phyloP scores from a whole-genome alignment of 202 grass and related monocot species.

The Miscanthus sacchariflorus region DNA sequence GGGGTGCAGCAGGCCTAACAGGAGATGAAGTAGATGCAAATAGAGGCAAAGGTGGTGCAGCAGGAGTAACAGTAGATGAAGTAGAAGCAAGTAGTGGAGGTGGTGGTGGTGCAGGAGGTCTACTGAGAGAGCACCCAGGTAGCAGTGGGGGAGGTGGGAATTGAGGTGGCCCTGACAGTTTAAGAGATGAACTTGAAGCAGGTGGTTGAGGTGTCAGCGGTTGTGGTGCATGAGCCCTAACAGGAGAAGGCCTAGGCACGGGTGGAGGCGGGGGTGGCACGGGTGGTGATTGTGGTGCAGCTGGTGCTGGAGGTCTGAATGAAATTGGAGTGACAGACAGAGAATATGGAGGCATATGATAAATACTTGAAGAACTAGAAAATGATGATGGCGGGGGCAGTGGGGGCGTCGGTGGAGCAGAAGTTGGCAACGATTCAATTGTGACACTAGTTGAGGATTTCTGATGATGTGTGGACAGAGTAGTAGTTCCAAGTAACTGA shows the following conservation, averaged over 20 bases:
- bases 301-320: conserved; percentile 23
- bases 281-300: conserved; percentile 38
- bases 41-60: conserved; percentile 27
- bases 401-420: conserved; percentile 26
- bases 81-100: conserved; percentile 48
- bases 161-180: conserved; percentile 23
- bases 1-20: conserved; percentile 36
- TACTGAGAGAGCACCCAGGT: conserved; percentile 17
- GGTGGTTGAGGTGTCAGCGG: conserved; percentile 23
- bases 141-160: conserved; percentile 15
- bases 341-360: conserved; percentile 42
- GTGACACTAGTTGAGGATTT: conserved; percentile 22
- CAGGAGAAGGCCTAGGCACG: conserved; percentile 11
- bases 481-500: conserved; percentile 39
- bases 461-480: conserved; percentile 33
- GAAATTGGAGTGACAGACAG: conserved; percentile 45
- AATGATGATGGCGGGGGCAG: neutral
- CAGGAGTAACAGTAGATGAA: conserved; percentile 38
- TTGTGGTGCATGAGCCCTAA: conserved; percentile 24
- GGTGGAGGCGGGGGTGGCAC: conserved; percentile 41
- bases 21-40: conserved; percentile 40
- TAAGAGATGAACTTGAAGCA: conserved; percentile 35
- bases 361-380: conserved; percentile 42
- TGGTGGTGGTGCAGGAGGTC: conserved; percentile 44
- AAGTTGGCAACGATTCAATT: conserved; percentile 44